phyloP scores from a whole-genome alignment of 2,329 filamentous ascomycete species.

The Fusarium dimerum region DNA sequence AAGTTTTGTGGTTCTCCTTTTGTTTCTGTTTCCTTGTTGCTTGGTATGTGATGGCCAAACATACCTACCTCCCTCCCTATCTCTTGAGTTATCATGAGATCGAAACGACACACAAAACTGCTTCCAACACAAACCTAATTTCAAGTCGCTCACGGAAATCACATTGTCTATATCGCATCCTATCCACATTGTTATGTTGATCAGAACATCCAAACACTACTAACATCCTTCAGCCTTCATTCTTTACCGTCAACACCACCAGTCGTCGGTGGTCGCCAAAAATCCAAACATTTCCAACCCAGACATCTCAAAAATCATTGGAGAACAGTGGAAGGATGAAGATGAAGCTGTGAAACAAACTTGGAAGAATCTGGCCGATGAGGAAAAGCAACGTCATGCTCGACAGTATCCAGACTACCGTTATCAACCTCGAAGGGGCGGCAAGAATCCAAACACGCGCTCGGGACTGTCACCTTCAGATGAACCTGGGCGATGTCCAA shows the following conservation, averaged over 20 bases:
- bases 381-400: slow-evolving; percentile 89
- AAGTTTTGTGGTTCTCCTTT: slow-evolving; percentile 33
- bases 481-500: slow-evolving; percentile 62
- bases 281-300: slow-evolving; percentile 92
- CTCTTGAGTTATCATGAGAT: too few relatives aligned
- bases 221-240: slow-evolving; percentile 76
- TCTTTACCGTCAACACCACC: slow-evolving; percentile 91
- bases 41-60: slow-evolving; percentile 1
- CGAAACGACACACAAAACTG: too few relatives aligned
- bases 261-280: slow-evolving; percentile 75
- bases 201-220: slow-evolving; percentile 1
- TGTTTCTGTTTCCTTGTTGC: slow-evolving; percentile 2
- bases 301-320: slow-evolving; percentile 96
- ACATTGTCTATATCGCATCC: too few relatives aligned
- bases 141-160: neutral
- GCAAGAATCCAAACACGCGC: slow-evolving; percentile 34
- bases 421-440: slow-evolving; percentile 79
- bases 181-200: neutral
- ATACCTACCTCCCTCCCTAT: neutral
- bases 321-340: slow-evolving; percentile 85
- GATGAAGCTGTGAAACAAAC: slow-evolving; percentile 72
- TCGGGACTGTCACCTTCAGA: slow-evolving; percentile 42
- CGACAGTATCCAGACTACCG: slow-evolving; percentile 91
- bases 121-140: slow-evolving; percentile 6
- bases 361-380: slow-evolving; percentile 89